phyloP scores from a whole-genome alignment of 2,329 filamentous ascomycete species.

The Talaromyces islandicus region DNA sequence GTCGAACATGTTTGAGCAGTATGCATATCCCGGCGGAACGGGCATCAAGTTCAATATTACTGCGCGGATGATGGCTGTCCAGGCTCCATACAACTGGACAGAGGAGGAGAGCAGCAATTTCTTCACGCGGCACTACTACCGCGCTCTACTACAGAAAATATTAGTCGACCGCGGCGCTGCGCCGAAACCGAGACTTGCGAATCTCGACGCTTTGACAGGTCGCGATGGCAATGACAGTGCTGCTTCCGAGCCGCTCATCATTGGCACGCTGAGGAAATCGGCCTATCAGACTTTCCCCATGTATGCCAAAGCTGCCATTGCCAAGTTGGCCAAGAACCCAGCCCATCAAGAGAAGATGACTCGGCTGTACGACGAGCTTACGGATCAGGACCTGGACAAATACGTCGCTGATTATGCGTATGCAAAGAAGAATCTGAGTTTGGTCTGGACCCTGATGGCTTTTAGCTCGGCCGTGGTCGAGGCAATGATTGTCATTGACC shows the following conservation, averaged over 20 bases:
- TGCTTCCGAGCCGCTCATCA: slow-evolving; percentile 64
- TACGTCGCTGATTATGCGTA: slow-evolving; percentile 63
- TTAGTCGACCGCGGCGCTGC: slow-evolving; percentile 81
- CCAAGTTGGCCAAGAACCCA: slow-evolving; percentile 62
- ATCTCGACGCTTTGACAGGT: slow-evolving; percentile 18
- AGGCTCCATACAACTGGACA: slow-evolving; percentile 91
- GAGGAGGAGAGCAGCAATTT: slow-evolving; percentile 73
- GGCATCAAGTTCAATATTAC: slow-evolving; percentile 90
- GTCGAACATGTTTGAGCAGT: slow-evolving; percentile 61
- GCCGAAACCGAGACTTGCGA: slow-evolving; percentile 42
- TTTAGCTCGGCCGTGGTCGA: slow-evolving; percentile 88
- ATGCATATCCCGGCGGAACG: slow-evolving; percentile 47
- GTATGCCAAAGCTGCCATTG: slow-evolving; percentile 75
- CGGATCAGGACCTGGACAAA: slow-evolving; percentile 64
- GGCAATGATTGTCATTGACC: slow-evolving; percentile 81
- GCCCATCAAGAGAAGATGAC: slow-evolving; percentile 56
- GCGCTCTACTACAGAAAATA: slow-evolving; percentile 84
- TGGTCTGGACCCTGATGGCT: slow-evolving; percentile 93
- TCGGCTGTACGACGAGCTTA: slow-evolving; percentile 61
- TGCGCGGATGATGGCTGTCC: slow-evolving; percentile 95
- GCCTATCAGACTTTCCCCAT: slow-evolving; percentile 69
- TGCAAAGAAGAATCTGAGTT: slow-evolving; percentile 72
- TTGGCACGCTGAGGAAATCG: slow-evolving; percentile 74
- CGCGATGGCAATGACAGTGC: slow-evolving; percentile 36
- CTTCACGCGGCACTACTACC: slow-evolving; percentile 89